phyloP scores from a whole-genome alignment of 768 basidiomycete species.

The Grammothele lineata region DNA sequence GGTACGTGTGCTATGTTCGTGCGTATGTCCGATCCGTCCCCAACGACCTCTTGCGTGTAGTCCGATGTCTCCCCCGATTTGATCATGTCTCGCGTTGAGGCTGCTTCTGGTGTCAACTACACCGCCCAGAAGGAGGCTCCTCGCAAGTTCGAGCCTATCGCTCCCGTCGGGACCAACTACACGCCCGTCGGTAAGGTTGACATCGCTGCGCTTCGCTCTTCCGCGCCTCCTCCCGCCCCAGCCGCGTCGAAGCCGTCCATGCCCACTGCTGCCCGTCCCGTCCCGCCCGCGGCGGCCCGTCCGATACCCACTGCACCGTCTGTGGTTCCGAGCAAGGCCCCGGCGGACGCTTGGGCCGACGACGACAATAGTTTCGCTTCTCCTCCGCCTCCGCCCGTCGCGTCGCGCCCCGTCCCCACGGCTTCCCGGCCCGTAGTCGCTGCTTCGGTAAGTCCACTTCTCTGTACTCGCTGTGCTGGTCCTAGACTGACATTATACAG shows the following conservation, averaged over 20 bases:
- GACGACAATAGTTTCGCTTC: conserved; percentile 37
- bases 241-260: conserved; percentile 28
- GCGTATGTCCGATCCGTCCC: too few relatives aligned
- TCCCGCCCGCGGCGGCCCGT: conserved; percentile 27
- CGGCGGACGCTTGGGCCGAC: conserved; percentile 56
- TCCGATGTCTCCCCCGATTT: conserved; percentile 74
- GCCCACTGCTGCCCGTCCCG: conserved; percentile 43
- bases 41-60: conserved; percentile 36
- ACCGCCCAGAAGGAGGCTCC: conserved; percentile 76
- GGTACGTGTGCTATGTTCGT: too few relatives aligned
- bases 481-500: conserved; percentile 6
- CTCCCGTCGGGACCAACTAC: conserved; percentile 75
- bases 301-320: neutral
- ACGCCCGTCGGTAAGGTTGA: conserved; percentile 73
- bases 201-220: conserved; percentile 48
- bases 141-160: conserved; percentile 72
- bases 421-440: conserved; percentile 33
- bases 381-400: conserved; percentile 28
- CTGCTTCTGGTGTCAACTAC: conserved; percentile 88
- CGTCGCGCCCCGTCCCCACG: conserved; percentile 24
- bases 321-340: conserved; percentile 14
- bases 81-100: conserved; percentile 85
- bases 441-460: conserved; percentile 32
- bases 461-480: neutral
- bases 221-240: conserved; percentile 16